Percentiles rank a stretch among this genome's conserved stretches.
phyloP scores from a whole-genome alignment of 139 green algal genomes.

The Coccomyxa sp. region DNA sequence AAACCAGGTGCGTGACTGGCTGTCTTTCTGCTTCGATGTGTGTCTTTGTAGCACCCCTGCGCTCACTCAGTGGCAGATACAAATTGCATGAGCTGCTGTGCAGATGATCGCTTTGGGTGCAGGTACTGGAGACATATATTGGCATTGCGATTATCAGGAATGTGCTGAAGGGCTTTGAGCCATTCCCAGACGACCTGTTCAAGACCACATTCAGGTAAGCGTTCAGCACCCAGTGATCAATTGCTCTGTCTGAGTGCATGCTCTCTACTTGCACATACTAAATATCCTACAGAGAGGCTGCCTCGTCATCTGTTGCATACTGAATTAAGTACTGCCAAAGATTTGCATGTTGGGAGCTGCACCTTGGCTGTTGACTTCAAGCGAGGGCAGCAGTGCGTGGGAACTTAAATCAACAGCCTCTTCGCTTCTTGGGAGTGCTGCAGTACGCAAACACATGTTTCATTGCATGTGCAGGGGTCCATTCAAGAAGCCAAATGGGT shows the following conservation, averaged over 20 bases:
- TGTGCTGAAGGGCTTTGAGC: conserved; percentile 12
- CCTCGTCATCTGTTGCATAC: no score
- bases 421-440: not conserved
- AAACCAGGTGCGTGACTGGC: conserved; percentile 36
- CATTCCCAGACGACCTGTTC: conserved; percentile 42
- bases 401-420: no score
- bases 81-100: not conserved
- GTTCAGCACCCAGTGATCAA: no score
- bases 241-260: no score
- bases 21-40: no score
- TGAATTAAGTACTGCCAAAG: no score
- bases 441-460: not conserved
- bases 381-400: no score
- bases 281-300: no score
- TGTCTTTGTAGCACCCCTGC: no score
- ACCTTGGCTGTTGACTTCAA: not conserved
- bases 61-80: no score
- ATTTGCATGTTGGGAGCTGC: no score
- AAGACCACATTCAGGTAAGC: conserved; percentile 31
- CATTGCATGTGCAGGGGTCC: conserved; percentile 20
- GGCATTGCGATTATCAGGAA: conserved; percentile 46
- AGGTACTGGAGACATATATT: conserved; percentile 53
- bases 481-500: conserved; percentile 59
- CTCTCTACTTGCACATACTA: no score
- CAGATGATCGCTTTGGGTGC: not conserved